Evolutionary conservation across 352 stramenopile genomes (phyloP), one percentile per base, ranked within the genome.

Genomic region (Phytophthora macrochlamydospora): DNA sequence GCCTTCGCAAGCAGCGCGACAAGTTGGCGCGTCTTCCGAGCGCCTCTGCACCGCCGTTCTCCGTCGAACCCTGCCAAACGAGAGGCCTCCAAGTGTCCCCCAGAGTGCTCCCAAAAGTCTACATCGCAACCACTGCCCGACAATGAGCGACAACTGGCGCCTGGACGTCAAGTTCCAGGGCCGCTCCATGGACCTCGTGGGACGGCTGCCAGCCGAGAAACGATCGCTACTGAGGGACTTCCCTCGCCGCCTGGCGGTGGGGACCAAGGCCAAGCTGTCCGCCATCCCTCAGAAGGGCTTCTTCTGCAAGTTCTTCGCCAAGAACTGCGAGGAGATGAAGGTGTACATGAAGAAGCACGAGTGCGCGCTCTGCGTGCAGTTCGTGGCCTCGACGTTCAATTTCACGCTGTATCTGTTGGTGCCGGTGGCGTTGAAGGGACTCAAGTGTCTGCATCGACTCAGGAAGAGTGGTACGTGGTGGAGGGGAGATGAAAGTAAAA

Each of bases 241-340:
- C 55, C 87, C 87, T 8, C 78, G 71, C n/a, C 87, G 87, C 30
- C 75, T 95, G 44, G 81, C 72, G 5, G 76, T 95, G n/a, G 71
- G 75, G 32, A 95, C 84, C 7, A 90, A 90, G 59, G 85, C 81
- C 51, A 95, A 94, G 65, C 72, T 93, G 45, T 62, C 79, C 4
- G 86, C 87, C 31, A 90, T 95, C 58, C 87, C 87, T n/a, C 86
- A 83, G 35, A 93, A 92, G 54, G 87, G 87, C 6, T 93, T 95
- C 62, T 95, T 95, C 68, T 95, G 87, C 72, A 95, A 95, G 74
- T 95, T 95, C 69, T 84, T 92, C 35, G 84, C 85, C 40, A 95
- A 95, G 63, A 84, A 93, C 67, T 78, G 80, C 56, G 83, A 92
- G 49, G 86, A 95, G 46, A 88, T 95, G 72, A 92, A 94, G 49